Conservation (phyloP, 1,284 basidiomycete genomes). For the Papiliotrema flavescens region DNA sequence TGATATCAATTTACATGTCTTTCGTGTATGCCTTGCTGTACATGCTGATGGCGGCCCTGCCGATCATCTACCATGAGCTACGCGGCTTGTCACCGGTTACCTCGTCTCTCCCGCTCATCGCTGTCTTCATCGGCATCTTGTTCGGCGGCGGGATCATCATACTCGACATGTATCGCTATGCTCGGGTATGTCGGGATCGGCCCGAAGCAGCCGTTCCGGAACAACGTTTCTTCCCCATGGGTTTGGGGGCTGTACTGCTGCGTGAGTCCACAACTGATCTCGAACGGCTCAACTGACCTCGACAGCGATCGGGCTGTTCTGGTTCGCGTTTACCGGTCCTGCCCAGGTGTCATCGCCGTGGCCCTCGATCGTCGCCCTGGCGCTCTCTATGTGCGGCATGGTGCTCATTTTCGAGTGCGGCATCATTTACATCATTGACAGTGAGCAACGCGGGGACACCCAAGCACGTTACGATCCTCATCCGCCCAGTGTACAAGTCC, state of each 20-base stretch:
- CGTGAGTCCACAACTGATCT: background rate
- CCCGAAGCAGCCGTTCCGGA: constrained; percentile 7
- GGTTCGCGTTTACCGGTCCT: constrained; percentile 26
- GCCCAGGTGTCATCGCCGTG: constrained; percentile 15
- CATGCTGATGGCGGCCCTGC: constrained; percentile 24
- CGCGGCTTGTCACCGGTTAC: constrained; percentile 10
- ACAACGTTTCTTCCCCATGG: constrained; percentile 22
- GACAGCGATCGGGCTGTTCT: constrained; percentile 16
- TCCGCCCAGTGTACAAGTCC: constrained; percentile 10
- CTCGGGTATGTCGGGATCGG: background rate
- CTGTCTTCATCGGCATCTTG: constrained; percentile 19
- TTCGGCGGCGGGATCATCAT: constrained; percentile 16
- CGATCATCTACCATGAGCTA: constrained; percentile 21
- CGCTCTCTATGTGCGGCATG: constrained; percentile 19
- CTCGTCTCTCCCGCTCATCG: constrained; percentile 10
- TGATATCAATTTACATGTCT: constrained; percentile 21
- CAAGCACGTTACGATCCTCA: background rate
- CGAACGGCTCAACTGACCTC: too few relatives aligned
- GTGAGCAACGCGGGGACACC: background rate
- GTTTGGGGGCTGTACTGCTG: background rate
- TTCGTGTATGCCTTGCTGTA: constrained; percentile 25
- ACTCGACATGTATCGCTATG: constrained; percentile 19
- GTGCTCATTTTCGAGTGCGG: constrained; percentile 11
- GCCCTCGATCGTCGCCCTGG: constrained; percentile 20
- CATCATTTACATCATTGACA: constrained; percentile 19